Conservation (phyloP, 441 rosid genomes). For the Theobroma grandiflorum region DNA sequence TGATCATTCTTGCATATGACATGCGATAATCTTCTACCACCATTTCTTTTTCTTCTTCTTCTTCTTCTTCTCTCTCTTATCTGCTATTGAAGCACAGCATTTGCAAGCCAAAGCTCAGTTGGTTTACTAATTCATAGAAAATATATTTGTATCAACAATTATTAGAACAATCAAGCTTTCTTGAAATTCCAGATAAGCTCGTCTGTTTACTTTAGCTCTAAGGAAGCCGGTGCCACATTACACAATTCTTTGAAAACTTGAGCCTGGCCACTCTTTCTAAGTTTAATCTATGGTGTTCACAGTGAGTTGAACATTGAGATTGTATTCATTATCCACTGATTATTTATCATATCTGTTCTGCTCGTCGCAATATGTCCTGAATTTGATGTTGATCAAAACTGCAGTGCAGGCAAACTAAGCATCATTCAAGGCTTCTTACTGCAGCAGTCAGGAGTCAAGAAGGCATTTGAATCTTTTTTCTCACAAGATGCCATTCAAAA, state of each 20-base stretch:
- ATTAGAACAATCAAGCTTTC: constrained; percentile 3
- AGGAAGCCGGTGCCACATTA: neutral
- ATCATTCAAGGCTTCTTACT: neutral
- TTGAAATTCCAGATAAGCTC: neutral
- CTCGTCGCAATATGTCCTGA: neutral
- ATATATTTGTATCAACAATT: neutral
- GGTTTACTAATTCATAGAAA: neutral
- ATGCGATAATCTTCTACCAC: neutral
- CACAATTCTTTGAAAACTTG: neutral
- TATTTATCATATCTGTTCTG: neutral
- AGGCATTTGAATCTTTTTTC: neutral
- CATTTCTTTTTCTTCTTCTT: neutral
- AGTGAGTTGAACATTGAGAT: neutral
- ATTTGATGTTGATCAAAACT: constrained; percentile 15
- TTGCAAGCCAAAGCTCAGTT: neutral
- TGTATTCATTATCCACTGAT: neutral
- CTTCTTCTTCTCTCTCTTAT: neutral
- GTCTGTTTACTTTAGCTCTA: neutral
- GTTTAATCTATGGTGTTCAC: neutral
- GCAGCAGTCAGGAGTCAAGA: neutral
- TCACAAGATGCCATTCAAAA: neutral
- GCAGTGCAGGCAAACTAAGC: constrained; percentile 15
- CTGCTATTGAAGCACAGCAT: neutral
- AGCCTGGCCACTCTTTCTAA: neutral
- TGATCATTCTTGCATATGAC: neutral